Evolutionary conservation across 1,139 yeast species (phyloP).

Genomic region (Yamadazyma oceani): DNA sequence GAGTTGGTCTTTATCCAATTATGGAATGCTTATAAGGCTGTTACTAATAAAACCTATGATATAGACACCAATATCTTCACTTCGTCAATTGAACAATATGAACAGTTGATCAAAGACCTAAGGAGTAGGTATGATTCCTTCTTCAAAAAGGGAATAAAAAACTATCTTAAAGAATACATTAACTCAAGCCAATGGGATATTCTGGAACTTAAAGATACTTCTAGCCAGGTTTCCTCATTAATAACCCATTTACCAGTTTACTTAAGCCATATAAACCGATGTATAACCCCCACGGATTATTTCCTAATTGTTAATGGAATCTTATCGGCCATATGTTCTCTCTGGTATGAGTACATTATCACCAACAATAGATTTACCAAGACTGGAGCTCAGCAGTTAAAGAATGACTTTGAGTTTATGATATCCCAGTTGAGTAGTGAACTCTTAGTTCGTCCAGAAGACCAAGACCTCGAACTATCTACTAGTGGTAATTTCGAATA

Average conservation of each 20-base stretch:
- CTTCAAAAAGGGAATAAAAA: conserved; percentile 51
- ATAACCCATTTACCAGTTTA: conserved; percentile 35
- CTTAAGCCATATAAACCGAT: conserved; percentile 32
- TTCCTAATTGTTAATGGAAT: conserved; percentile 34
- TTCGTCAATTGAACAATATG: conserved; percentile 49
- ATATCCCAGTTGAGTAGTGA: conserved; percentile 32
- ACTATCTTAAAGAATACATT: conserved; percentile 53
- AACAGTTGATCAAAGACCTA: conserved; percentile 36
- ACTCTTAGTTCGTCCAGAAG: conserved; percentile 18
- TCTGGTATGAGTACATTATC: conserved; percentile 57
- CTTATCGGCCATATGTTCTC: conserved; percentile 46
- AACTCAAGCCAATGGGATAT: conserved; percentile 39
- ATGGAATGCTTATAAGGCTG: conserved; percentile 46
- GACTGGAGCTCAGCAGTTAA: conserved; percentile 57
- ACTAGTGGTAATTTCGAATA: conserved; percentile 29
- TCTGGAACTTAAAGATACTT: conserved; percentile 26
- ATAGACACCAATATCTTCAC: conserved; percentile 54
- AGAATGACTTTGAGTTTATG: conserved; percentile 52
- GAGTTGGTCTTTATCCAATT: conserved; percentile 64
- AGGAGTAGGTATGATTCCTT: conserved; percentile 42
- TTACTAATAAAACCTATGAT: conserved; percentile 19
- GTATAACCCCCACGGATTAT: conserved; percentile 30
- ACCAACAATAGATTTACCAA: conserved; percentile 62
- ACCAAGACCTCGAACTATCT: conserved; percentile 1
- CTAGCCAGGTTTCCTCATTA: conserved; percentile 39